Conservation (phyloP, 75 land plant genomes). For the Pinus taeda region DNA sequence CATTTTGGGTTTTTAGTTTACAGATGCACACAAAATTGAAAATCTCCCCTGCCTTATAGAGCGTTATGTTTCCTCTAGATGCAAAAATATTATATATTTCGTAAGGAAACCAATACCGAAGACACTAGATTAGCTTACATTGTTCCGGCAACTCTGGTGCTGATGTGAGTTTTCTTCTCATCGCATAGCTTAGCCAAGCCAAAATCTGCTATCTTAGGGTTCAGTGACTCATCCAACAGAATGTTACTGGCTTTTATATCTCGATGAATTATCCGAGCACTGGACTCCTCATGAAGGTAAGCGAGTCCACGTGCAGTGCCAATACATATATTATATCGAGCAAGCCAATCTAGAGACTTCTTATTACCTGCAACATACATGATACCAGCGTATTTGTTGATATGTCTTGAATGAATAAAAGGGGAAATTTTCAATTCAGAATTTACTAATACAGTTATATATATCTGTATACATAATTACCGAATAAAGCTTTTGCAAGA, state of each 20-base stretch:
- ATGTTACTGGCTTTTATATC: conserved; percentile 94
- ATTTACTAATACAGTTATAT: background rate
- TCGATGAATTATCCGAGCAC: conserved; percentile 69
- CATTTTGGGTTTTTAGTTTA: no score
- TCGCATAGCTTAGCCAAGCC: conserved; percentile 89
- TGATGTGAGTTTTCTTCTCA: conserved; percentile 80
- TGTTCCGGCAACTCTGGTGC: conserved; percentile 90
- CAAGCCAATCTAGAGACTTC: conserved; percentile 30
- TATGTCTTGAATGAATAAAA: no score
- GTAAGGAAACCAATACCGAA: no score
- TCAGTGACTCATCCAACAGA: conserved; percentile 65
- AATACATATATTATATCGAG: conserved; percentile 46
- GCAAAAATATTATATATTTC: no score
- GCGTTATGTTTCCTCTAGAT: no score
- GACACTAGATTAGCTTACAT: conserved; percentile 35
- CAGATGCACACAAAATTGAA: no score
- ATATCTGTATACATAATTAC: conserved; percentile 2
- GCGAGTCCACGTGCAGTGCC: conserved; percentile 74
- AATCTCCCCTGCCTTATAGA: no score
- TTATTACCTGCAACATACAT: background rate
- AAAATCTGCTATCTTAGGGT: conserved; percentile 85
- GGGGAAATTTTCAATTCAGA: no score
- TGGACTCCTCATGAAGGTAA: conserved; percentile 88
- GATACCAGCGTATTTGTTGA: no score
- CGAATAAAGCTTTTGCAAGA: conserved; percentile 18